Base-by-base conservation (phyloP, 2,329 filamentous ascomycete genomes). In the Aspergillus ochraceus region DNA sequence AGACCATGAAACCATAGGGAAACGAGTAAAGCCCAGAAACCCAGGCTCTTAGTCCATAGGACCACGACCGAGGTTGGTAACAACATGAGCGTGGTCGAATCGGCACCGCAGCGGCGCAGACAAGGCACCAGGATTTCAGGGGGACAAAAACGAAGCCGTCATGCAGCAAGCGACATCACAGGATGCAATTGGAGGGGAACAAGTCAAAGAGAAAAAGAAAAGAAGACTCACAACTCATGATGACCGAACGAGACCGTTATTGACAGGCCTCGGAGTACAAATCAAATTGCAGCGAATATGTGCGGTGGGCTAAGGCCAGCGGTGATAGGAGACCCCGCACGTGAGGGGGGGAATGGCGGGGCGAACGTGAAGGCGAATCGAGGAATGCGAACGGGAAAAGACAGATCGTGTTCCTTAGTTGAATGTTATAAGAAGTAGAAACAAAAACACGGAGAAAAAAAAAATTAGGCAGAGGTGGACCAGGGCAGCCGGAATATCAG, bases 181-280 rank as follows among this genome's bases (percentile, higher is more conserved):
- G 49, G 29, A 58, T 57, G 47, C 39, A 52, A 49, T 36, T 39
- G 49, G 42, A 49, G 26, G 12, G 46, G 29, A 55, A 45, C 39
- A 19, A 42, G 42, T 29, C 36, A 36, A 12, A 20, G 24, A 45
- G 51, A 11, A n/a, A 20, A 54, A 45, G 24, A 42, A 32, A 59
- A 47, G n/a, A 45, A 24, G 22, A 68, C 68, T 67, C 60, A 70
- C 68, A 70, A 61, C 68, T 70, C 68, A 70, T 70, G 39, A 56
- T 66, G 64, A 36, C 50, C 51, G 51, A 49, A 12, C 20, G 51
- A 42, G 22, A 46, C 42, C 57, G 26, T 49, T 17, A 54, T 20
- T 51, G 42, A 52, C 50, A 52, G 45, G 50, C 47, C 52, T 39
- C 45, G 45, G 53, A 32, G 52, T 42, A 2, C 47, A 54, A 54